phyloP scores from a whole-genome alignment of 2,329 filamentous ascomycete species.

The Ascomycota sp. region DNA sequence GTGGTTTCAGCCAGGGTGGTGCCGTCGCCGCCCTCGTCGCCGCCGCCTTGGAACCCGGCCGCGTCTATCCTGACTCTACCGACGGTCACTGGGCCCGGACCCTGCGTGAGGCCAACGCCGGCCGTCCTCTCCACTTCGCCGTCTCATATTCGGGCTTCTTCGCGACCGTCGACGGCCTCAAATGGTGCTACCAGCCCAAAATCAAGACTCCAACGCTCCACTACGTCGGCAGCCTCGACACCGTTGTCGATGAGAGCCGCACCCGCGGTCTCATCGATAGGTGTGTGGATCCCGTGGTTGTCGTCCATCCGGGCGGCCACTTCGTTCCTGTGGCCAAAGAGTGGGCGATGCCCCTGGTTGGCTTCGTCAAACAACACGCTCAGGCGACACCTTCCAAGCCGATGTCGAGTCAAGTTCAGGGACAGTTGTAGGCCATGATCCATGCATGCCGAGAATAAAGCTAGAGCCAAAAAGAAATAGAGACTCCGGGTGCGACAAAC shows the following conservation, averaged over 20 bases:
- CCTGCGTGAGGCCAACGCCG: constrained; percentile 26
- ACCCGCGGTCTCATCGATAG: constrained; percentile 43
- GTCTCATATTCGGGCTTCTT: constrained; percentile 60
- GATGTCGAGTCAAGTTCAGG: neutral
- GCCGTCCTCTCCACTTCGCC: constrained; percentile 39
- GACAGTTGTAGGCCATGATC: too few species aligned
- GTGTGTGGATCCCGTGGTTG: constrained; percentile 30
- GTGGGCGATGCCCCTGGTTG: constrained; percentile 53
- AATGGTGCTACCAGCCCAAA: constrained; percentile 45
- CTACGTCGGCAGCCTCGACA: constrained; percentile 64
- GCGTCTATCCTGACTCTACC: constrained; percentile 8
- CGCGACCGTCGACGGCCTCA: constrained; percentile 36
- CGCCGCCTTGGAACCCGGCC: constrained; percentile 37
- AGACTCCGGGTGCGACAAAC: too few species aligned
- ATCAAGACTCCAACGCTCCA: constrained; percentile 61
- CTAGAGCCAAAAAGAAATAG: too few species aligned
- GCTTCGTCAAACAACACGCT: constrained; percentile 35
- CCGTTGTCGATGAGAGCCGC: constrained; percentile 61
- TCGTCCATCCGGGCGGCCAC: constrained; percentile 71
- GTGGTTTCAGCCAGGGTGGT: constrained; percentile 68
- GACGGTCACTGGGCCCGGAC: constrained; percentile 19
- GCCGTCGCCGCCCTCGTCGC: constrained; percentile 51
- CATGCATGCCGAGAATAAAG: too few species aligned
- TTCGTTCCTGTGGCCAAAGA: constrained; percentile 69
- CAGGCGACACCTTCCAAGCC: constrained; percentile 8